Percentiles rank a stretch among this genome's conserved stretches.
These are phyloP conservation scores for Hibiscus trionum DNA, from an alignment of 345 rosid species.

Conservation along the genomic window DNA sequence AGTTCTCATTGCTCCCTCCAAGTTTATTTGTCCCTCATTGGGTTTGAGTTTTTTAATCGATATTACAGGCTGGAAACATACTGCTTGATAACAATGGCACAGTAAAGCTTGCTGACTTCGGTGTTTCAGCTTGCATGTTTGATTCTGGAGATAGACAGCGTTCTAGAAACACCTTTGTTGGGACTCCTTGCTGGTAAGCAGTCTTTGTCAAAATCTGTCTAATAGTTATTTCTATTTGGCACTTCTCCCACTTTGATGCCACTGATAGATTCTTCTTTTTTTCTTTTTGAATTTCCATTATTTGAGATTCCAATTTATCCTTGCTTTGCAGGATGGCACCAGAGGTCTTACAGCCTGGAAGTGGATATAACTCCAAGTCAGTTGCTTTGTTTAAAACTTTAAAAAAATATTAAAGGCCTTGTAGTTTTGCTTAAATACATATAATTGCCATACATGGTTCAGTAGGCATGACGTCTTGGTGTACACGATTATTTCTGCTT, in stretches of 20 bases:
- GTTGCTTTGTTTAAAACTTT: slow-evolving; percentile 21
- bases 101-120: slow-evolving; percentile 96
- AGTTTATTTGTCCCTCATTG: background rate
- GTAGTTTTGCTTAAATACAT: background rate
- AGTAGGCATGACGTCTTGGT: background rate
- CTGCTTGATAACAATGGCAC: slow-evolving; percentile 71
- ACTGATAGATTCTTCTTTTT: background rate
- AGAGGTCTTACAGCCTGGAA: slow-evolving; percentile 95
- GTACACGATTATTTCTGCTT: background rate
- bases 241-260: background rate
- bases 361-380: slow-evolving; percentile 97
- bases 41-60: slow-evolving; percentile 9
- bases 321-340: slow-evolving; percentile 90
- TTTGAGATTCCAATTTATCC: slow-evolving; percentile 8
- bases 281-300: background rate
- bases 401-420: slow-evolving; percentile 2
- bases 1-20: slow-evolving; percentile 2
- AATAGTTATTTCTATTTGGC: background rate
- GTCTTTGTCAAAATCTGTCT: background rate
- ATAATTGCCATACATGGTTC: slow-evolving; percentile 2
- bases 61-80: slow-evolving; percentile 89
- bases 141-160: slow-evolving; percentile 94
- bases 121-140: slow-evolving; percentile 98
- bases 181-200: slow-evolving; percentile 97
- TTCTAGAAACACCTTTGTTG: slow-evolving; percentile 93